These are phyloP conservation scores for Lentinula edodes DNA, from an alignment of 768 basidiomycete species.

Conservation along the genomic window DNA sequence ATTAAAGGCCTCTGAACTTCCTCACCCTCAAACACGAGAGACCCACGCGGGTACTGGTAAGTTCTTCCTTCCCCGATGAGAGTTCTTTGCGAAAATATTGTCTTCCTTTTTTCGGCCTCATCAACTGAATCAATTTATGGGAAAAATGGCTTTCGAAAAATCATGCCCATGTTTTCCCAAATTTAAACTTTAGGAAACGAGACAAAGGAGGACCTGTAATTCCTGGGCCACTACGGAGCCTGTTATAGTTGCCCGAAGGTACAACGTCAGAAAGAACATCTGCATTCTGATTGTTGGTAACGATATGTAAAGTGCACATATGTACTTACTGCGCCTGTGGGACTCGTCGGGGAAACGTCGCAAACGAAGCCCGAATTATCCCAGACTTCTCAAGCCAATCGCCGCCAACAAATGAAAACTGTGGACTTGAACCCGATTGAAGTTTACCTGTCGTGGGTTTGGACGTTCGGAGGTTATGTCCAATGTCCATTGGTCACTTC, in stretches of 20 bases:
- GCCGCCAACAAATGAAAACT: no score
- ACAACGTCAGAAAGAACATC: neutral
- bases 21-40: neutral
- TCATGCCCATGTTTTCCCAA: no score
- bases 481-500: no score
- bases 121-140: no score
- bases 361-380: neutral
- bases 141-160: no score
- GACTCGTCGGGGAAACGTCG: neutral
- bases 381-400: neutral
- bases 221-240: neutral
- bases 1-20: neutral
- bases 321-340: neutral
- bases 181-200: no score
- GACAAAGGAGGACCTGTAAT: neutral
- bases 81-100: no score
- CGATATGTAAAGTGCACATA: neutral
- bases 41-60: neutral
- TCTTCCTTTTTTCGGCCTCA: no score
- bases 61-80: no score
- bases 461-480: no score
- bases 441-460: no score
- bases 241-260: neutral
- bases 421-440: no score
- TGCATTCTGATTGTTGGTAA: neutral